Evolutionary conservation across 306 rosid genomes (phyloP), one percentile per base, ranked within the genome.

Genomic region (Quercus mongolica): DNA sequence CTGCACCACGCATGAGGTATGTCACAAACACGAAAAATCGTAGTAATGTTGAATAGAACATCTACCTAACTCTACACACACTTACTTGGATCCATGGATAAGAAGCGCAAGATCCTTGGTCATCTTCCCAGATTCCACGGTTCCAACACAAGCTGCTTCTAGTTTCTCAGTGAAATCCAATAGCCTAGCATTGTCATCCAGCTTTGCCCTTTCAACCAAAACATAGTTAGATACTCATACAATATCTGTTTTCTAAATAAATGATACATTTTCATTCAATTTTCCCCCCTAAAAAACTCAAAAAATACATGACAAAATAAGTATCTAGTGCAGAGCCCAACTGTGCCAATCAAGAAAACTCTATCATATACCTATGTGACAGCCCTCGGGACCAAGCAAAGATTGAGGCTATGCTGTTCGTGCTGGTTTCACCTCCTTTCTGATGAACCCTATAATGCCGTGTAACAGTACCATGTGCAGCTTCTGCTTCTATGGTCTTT

Each of bases 351-450:
- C 9, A 72, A 33, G 15, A 64, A 68, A 61, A 35, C 23, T 49
- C 51, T 5, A 59, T 80, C 61, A 2, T 25, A 55, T 85, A 91
- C 99, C 99, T 84, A 82, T 95, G 99, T 19, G 97, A 89, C 76
- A 95, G 98, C 74, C 99, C 99, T 15, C 91, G 88, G 10, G 99
- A 82, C 99, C 99, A 95, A 83, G 99, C 99, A 80, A 95, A 92
- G 71, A 95, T 92, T 41, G 99, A 95, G 33, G 99, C 99, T 83
- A 95, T 92, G 87, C 99, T 95, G 85, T 92, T 95, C 78, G 99
- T 95, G 90, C 99, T 91, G 67, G 99, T 95, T 95, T 95, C 99
- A 79, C 97, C 97, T 56, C 99, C 98, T 82, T 90, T 87, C 79
- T 92, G 98, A 76, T 95, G 99, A 87, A 95, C 98, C 79, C 98